Base-by-base conservation (phyloP, 2,329 filamentous ascomycete species). In the Pseudonectria buxi region DNA sequence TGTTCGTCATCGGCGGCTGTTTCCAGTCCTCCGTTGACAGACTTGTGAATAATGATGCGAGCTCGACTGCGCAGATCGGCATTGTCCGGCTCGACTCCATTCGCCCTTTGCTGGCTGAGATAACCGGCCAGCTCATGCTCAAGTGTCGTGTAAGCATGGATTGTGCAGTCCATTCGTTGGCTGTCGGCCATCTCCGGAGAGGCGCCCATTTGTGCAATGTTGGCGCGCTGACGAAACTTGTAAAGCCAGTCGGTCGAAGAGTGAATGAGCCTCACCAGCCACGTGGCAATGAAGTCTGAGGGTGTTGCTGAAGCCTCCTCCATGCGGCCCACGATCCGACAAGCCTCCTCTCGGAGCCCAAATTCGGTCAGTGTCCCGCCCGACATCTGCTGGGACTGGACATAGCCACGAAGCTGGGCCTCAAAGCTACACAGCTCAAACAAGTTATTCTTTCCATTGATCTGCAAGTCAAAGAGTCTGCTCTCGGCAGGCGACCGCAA, bases 391-490 rank as follows among this genome's bases (percentile, higher is more conserved):
- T 45, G 47, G 0, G 40, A 39, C 7, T 41, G 33, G 1, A 48
- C 47, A 26, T 46, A 51, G 0, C 43, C 36, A 4, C 43, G 28
- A 1, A 58, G 34, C 12, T 52, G 48, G 1, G 26, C 36, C 30
- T 58, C 55, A 1, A 58, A 49, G 2, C 47, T 43, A 32, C 55
- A 58, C 0, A 36, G 34, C 4, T 57, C 52, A 5, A 58, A 58
- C 0, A 58, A 46, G 3, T 46, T 47, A 0, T 50, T 37, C 32
- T 58, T 55, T 0, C 54, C 55, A 2, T 50, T 56, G 3, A 58
- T 56, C 12, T 40, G 43, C 7, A 55, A 35, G 0, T 44, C 39
- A 0, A 38, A 41, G 1, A 57, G 34, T 2, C 54, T 45, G 4
- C 45, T 39, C 30, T 57, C 53, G 1, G 44, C 37, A 2, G 46